These are phyloP conservation scores for Kodamaea anthophila DNA, from an alignment of 1,139 yeast species.

Conservation along the genomic window DNA sequence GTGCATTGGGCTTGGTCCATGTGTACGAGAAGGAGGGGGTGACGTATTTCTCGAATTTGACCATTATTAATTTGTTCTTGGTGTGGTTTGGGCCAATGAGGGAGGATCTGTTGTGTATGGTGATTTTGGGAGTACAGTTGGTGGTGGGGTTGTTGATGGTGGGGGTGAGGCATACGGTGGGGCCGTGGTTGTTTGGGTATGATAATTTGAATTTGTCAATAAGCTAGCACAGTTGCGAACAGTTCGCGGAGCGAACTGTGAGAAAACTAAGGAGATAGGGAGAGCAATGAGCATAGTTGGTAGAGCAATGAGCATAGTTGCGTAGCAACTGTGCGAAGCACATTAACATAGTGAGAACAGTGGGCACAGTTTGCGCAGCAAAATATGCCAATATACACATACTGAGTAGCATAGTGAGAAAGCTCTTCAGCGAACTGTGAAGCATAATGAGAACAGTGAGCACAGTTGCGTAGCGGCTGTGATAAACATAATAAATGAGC, in stretches of 20 bases:
- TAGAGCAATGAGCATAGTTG: neutral
- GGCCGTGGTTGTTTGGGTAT: conserved; percentile 81
- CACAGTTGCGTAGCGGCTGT: neutral
- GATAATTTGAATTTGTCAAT: conserved; percentile 57
- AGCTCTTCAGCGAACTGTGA: too few species aligned
- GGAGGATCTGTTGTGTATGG: conserved; percentile 66
- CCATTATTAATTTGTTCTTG: conserved; percentile 73
- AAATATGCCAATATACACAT: neutral
- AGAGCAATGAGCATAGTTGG: neutral
- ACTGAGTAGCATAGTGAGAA: neutral
- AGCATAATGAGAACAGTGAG: too few species aligned
- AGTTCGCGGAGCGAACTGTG: neutral
- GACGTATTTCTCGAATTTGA: conserved; percentile 66
- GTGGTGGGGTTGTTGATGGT: conserved; percentile 62
- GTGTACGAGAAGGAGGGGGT: conserved; percentile 31
- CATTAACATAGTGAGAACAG: neutral
- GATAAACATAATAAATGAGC: neutral
- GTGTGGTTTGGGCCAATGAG: conserved; percentile 88
- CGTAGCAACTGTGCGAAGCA: neutral
- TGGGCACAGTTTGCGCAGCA: neutral
- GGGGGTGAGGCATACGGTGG: conserved; percentile 72
- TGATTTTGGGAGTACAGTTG: conserved; percentile 59
- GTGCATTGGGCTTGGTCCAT: conserved; percentile 44
- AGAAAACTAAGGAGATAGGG: neutral
- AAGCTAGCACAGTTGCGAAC: neutral